These are phyloP conservation scores for Kwoniella europaea DNA, from an alignment of 768 basidiomycete genomes.

Conservation along the genomic window DNA sequence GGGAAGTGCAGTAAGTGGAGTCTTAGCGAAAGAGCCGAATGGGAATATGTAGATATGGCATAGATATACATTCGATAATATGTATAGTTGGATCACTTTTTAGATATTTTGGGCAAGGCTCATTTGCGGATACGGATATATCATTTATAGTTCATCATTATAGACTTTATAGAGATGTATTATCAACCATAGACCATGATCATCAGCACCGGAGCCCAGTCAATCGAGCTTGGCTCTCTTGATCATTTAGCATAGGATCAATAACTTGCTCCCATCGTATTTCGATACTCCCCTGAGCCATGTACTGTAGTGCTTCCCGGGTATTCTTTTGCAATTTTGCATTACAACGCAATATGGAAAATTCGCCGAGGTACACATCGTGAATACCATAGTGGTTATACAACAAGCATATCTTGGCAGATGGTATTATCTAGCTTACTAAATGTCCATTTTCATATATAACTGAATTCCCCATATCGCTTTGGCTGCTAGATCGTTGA, in stretches of 20 bases:
- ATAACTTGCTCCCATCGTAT: no score
- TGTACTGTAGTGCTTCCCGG: no score
- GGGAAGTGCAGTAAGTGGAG: no score
- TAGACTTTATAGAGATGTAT: not conserved
- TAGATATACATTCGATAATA: no score
- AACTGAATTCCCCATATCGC: not conserved
- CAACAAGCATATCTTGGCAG: not conserved
- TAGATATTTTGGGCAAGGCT: no score
- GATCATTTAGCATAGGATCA: no score
- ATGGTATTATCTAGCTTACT: not conserved
- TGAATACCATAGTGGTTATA: not conserved
- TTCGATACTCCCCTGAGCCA: not conserved
- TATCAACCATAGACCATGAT: not conserved
- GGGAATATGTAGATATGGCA: no score
- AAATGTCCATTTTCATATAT: not conserved
- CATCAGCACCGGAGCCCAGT: not conserved
- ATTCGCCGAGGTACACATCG: no score
- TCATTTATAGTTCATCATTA: not conserved
- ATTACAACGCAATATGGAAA: no score
- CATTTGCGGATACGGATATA: not conserved
- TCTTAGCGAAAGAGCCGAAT: no score
- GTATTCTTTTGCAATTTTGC: no score
- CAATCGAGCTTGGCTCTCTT: not conserved
- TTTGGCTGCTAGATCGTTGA: not conserved
- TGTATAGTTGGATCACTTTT: no score